phyloP scores from a whole-genome alignment of 2,329 filamentous ascomycete species.

The Pseudogymnoascus verrucosus region DNA sequence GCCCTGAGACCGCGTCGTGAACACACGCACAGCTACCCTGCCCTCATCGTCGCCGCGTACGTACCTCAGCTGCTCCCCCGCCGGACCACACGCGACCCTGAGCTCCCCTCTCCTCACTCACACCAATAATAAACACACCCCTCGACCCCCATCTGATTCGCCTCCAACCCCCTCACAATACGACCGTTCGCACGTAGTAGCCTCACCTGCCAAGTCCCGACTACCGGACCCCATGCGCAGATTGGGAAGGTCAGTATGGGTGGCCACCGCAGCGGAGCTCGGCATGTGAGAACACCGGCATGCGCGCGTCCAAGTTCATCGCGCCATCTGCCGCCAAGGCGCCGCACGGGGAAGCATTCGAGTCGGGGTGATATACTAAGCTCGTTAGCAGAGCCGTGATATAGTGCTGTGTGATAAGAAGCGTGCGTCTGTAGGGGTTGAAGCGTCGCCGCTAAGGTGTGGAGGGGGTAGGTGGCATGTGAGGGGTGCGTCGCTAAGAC shows the following conservation, averaged over 20 bases:
- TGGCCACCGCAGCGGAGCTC: too few relatives aligned
- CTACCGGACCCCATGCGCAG: constrained; percentile 1
- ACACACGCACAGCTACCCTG: too few relatives aligned
- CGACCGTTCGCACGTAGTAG: not conserved
- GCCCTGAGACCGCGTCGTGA: not conserved
- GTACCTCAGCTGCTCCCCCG: not conserved
- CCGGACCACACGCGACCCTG: too few relatives aligned
- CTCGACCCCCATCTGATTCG: not conserved
- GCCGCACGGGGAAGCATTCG: too few relatives aligned
- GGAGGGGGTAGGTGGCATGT: not conserved
- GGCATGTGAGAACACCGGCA: not conserved
- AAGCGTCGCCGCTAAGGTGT: not conserved
- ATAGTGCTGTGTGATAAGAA: not conserved
- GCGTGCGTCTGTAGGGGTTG: not conserved
- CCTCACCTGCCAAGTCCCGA: not conserved
- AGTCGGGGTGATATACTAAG: not conserved
- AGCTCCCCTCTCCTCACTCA: not conserved
- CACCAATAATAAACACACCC: too few relatives aligned
- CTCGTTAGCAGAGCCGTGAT: not conserved
- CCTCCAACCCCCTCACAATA: not conserved
- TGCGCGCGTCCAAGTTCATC: not conserved
- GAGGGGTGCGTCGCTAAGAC: not conserved
- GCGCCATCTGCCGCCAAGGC: too few relatives aligned
- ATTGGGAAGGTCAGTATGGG: not conserved
- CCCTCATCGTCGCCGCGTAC: not conserved